Base-by-base conservation (phyloP, 176 grass and related monocot genomes). In the Triticum dicoccoides region DNA sequence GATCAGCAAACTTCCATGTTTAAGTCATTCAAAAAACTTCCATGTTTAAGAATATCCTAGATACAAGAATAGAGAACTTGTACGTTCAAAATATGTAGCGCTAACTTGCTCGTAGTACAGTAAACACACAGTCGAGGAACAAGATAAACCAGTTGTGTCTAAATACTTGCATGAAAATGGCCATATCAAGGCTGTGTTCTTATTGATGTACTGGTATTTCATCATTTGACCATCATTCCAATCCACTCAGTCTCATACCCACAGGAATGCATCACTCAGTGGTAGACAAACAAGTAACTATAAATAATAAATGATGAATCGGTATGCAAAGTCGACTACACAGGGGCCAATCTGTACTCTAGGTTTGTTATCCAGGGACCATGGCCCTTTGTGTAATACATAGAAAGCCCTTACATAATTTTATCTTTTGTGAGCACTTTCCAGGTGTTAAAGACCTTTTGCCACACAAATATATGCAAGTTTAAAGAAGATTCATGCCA, bases 231-330 rank as follows among this genome's bases (percentile, higher is more conserved):
- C n/a, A 83, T 83, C 80, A 4, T 73, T 41, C 12, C 44, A 56
- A 66, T 71, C 52, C 3, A 11, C 21, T 79, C 24, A 80, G 65
- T 13, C 45, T 72, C 20, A 34, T 47, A 59, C 32, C 63, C 41
- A 83, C 64, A 35, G 1, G 39, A 54, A 79, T 73, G 66, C 56
- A 84, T 54, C 51, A 79, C 66, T 64, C 79, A 38, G 45, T 56
- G 59, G 7, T 25, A 62, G 30, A 62, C 6, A 41, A 79, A 51
- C 29, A 39, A 59, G 70, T 69, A 74, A 62, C 23, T 61, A 18
- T 25, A 33, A 0, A 25, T 80, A 42, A 80, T 74, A 76, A 79
- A 66, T 69, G 45, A 79, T 54, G 11, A 70, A 80, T 15, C 20
- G 8, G 24, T 29, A 47, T 27, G 41, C 71, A 74, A 74, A 74